Evolutionary conservation across 345 rosid species (phyloP), one percentile per base, ranked within the genome.

Genomic region (Physaria fendleri): DNA sequence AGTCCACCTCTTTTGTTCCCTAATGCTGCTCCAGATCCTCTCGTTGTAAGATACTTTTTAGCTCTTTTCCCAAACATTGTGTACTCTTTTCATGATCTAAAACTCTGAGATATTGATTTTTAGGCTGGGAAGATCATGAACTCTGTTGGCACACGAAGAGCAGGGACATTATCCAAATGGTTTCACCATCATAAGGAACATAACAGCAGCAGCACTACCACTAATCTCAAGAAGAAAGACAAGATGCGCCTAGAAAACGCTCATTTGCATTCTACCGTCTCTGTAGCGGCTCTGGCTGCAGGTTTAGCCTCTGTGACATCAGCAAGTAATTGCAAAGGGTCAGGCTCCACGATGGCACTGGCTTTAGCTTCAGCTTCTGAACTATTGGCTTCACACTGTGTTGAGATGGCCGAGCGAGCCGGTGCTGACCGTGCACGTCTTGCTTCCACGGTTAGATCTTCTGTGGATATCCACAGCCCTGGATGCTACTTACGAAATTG

Each of bases 331-430:
- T 13, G 78, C 25, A 21, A 43, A 40, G 68, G n/a, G 38, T 27
- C 85, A 6, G 68, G 73, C 70, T 83, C 85, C 5, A 80, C 66
- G 74, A 84, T 86, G 90, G 72, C 74, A 53, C 8, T 55, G 65
- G 90, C 98, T 28, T 24, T 88, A 59, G 88, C 95, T 33, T 81
- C 96, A 2, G 98, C 96, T 8, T 81, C 96, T 7, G 95, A 92
- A 63, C 85, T 88, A 10, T 62, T 92, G 76, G 95, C 98, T 11
- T 82, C 89, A 1, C 87, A 92, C 46, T 92, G 98, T 71, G 66
- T 92, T 15, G 98, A 92, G 33, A 69, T 85, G 44, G 96, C 98
- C 50, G 93, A 85, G 72, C 64, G 73, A 40, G 77, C 83, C n/a
- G n/a, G n/a, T n/a, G n/a, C n/a, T n/a, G n/a, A n/a, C n/a, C n/a